Evolutionary conservation across 2,329 filamentous ascomycete species (phyloP).

Genomic region (Lizonia empirigonia): DNA sequence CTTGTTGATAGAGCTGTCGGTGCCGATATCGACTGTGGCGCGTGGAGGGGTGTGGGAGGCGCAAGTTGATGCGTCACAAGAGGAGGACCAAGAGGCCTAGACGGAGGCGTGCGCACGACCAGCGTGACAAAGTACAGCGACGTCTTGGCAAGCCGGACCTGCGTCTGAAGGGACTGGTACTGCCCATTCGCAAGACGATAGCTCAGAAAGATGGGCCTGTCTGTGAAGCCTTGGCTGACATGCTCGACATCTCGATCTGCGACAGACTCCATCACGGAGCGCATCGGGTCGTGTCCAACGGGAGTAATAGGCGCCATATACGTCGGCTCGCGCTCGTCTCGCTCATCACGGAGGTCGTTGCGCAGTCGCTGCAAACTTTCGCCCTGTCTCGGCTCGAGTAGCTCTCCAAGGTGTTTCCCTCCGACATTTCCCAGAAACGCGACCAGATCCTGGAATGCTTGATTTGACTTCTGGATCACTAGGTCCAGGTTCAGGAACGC

Average conservation of each 20-base stretch:
- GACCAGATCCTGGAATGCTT: constrained; percentile 52
- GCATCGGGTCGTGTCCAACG: constrained; percentile 51
- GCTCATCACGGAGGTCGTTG: constrained; percentile 53
- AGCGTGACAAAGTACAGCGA: constrained; percentile 55
- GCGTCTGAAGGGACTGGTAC: constrained; percentile 44
- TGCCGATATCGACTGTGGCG: constrained; percentile 38
- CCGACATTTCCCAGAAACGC: constrained; percentile 45
- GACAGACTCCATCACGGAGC: constrained; percentile 48
- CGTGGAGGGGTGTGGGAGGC: constrained; percentile 33
- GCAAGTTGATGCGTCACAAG: constrained; percentile 44
- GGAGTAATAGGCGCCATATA: constrained; percentile 58
- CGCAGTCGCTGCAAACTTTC: constrained; percentile 53
- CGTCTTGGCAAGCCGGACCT: constrained; percentile 50
- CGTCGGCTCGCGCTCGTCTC: constrained; percentile 55
- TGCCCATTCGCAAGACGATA: constrained; percentile 44
- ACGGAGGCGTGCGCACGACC: constrained; percentile 40
- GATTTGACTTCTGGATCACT: constrained; percentile 54
- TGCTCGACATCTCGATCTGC: constrained; percentile 52
- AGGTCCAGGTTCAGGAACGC: constrained; percentile 57
- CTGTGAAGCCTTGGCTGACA: constrained; percentile 52
- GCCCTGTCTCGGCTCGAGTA: constrained; percentile 50
- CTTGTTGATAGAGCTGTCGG: constrained; percentile 31
- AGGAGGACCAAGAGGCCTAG: constrained; percentile 34
- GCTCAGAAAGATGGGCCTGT: constrained; percentile 49
- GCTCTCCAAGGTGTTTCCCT: constrained; percentile 50